Percentiles rank a stretch among this genome's conserved stretches.
Evolutionary conservation across 140 eudicot genomes (phyloP).

Genomic region (Ambrosia hybrid): DNA sequence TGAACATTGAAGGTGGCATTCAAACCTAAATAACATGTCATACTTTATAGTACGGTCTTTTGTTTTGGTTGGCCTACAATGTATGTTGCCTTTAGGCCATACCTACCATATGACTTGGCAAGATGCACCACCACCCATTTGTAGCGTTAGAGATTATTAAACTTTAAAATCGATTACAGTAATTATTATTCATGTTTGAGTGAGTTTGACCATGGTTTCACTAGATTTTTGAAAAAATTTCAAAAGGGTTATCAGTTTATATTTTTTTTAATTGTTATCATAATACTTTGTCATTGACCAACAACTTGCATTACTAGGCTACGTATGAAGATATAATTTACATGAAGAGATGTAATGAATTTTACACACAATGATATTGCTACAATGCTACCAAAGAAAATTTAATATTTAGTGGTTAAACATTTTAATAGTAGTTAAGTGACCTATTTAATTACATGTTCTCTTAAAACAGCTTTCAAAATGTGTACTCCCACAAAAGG

Average conservation of each 20-base stretch:
- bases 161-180: not conserved
- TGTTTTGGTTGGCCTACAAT: constrained; percentile 14
- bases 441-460: not conserved
- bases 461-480: not conserved
- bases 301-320: not conserved
- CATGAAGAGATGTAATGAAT: too few relatives aligned
- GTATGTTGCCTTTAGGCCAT: constrained; percentile 14
- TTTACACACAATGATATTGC: too few relatives aligned
- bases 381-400: too few relatives aligned
- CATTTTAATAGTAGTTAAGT: not conserved
- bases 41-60: constrained; percentile 9
- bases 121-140: constrained; percentile 1
- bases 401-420: not conserved
- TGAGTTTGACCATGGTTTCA: not conserved
- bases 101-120: constrained; percentile 20
- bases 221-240: not conserved
- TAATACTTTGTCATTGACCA: not conserved
- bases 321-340: too few relatives aligned
- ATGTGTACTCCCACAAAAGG: not conserved
- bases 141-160: not conserved
- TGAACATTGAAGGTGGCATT: constrained; percentile 27
- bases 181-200: not conserved
- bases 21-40: constrained; percentile 18
- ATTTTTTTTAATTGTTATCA: not conserved
- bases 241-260: not conserved